Evolutionary conservation across 192 early-diverging fungal genomes (phyloP).

Genomic region (Geranomyces variabilis): DNA sequence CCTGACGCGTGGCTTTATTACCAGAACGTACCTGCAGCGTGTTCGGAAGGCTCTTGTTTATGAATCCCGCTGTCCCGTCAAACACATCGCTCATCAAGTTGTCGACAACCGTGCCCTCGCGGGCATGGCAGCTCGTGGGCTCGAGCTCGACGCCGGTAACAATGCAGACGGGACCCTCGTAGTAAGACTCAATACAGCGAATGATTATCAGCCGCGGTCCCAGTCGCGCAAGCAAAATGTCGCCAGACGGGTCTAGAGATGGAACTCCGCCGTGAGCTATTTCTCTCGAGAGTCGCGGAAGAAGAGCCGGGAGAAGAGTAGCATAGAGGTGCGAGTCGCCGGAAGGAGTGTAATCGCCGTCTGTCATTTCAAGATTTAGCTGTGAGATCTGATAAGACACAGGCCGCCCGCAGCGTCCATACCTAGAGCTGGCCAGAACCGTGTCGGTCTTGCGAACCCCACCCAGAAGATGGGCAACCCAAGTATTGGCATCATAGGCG

Average conservation of each 20-base stretch:
- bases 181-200: constrained; percentile 41
- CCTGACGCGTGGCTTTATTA: too few species aligned
- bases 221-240: constrained; percentile 33
- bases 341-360: constrained; percentile 35
- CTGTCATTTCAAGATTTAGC: constrained; percentile 33
- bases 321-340: constrained; percentile 40
- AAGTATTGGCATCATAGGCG: constrained; percentile 42
- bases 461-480: constrained; percentile 48
- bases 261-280: constrained; percentile 24
- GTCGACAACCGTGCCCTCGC: constrained; percentile 47
- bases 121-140: constrained; percentile 51
- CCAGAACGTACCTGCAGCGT: constrained; percentile 11
- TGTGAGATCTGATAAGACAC: background rate
- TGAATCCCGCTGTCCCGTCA: constrained; percentile 8
- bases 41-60: background rate
- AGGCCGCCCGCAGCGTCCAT: background rate
- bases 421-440: constrained; percentile 46
- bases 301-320: constrained; percentile 39
- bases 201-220: constrained; percentile 44
- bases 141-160: constrained; percentile 45
- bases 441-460: constrained; percentile 43
- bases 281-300: constrained; percentile 24
- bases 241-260: constrained; percentile 10
- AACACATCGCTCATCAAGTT: constrained; percentile 31
- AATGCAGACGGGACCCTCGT: constrained; percentile 36